phyloP scores from a whole-genome alignment of 306 rosid species.

The Trifolium pratense region DNA sequence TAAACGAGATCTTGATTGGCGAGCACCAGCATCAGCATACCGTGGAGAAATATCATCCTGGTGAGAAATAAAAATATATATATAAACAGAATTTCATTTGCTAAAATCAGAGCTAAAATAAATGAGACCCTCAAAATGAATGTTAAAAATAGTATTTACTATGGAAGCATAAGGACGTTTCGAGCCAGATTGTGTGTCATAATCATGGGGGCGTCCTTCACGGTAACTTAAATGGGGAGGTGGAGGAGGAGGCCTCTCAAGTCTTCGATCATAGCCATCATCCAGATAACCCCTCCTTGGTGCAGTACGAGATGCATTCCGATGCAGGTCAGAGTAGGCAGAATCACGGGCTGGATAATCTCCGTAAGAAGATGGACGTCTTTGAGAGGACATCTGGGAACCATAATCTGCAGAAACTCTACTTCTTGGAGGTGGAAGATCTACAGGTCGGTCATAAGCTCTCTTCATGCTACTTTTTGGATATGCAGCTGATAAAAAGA shows the following conservation, averaged over 20 bases:
- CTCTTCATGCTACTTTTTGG: slow-evolving; percentile 78
- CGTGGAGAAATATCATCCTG: slow-evolving; percentile 87
- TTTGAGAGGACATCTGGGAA: slow-evolving; percentile 67
- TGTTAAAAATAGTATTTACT: slow-evolving; percentile 49
- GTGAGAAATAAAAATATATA: background rate
- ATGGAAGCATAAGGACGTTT: slow-evolving; percentile 81
- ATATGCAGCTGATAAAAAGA: slow-evolving; percentile 64
- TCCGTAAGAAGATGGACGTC: slow-evolving; percentile 71
- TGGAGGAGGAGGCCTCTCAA: slow-evolving; percentile 74
- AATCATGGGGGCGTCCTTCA: slow-evolving; percentile 77
- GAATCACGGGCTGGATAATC: slow-evolving; percentile 74
- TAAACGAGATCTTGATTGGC: slow-evolving; percentile 85
- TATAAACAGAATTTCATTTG: background rate
- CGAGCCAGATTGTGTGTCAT: slow-evolving; percentile 73
- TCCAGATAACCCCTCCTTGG: slow-evolving; percentile 82
- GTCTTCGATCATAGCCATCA: slow-evolving; percentile 76
- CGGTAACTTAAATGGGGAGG: slow-evolving; percentile 69
- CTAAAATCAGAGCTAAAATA: slow-evolving; percentile 16
- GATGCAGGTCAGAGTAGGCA: slow-evolving; percentile 68
- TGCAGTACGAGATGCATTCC: slow-evolving; percentile 60
- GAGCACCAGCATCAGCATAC: slow-evolving; percentile 76
- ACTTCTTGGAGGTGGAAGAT: slow-evolving; percentile 79
- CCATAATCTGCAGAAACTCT: slow-evolving; percentile 69
- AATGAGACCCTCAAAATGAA: background rate
- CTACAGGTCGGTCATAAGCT: slow-evolving; percentile 75